Evolutionary conservation across 1,284 basidiomycete species (phyloP), one percentile per base, ranked within the genome.

Genomic region (Pseudozyma pruni): DNA sequence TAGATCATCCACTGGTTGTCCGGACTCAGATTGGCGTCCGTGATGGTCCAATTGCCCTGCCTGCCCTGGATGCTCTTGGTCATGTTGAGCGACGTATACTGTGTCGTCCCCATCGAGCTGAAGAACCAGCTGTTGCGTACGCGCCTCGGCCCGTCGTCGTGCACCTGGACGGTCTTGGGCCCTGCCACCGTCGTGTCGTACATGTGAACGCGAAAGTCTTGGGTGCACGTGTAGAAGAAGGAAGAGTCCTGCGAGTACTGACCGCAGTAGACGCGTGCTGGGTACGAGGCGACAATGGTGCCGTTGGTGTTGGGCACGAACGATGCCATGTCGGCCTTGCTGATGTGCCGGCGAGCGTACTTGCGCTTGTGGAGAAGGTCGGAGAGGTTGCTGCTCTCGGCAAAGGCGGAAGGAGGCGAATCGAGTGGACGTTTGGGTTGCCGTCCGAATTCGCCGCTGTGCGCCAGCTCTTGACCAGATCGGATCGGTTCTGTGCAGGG

Each of bases 1-100:
- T 98, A 98, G 58, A 97, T 93, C 85, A 98, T 90, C 92, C 91
- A 90, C 83, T 94, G 89, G 63, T 96, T 98, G 80, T 94, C 90
- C 4, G 91, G 91, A 61, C 91, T 93, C 10, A 96, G 85, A 82
- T 97, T 93, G 13, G 93, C 93, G 83, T 98, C 95, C 2, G 78
- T 81, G 37, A 81, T 79, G 10, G 79, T 81, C 78, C 78, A 80
- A 43, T 73, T 71, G 33, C 78, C 78, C 23, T 66, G 52, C 10
- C 71, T 52, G 8, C 76, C 78, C 20, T 76, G 70, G 49, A 81
- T 77, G 17, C 76, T 80, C 60, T 80, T 78, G 47, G 75, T 81
- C 40, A 62, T 59, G 22, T 80, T 75, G 37, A 81, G 67, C 34
- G 69, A 72, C 0, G 79, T 81, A 16, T 72, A 61, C 27, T 78